These are phyloP conservation scores for Solanum pinnatisectum DNA, from an alignment of 257 asterid genomes.

Conservation along the genomic window DNA sequence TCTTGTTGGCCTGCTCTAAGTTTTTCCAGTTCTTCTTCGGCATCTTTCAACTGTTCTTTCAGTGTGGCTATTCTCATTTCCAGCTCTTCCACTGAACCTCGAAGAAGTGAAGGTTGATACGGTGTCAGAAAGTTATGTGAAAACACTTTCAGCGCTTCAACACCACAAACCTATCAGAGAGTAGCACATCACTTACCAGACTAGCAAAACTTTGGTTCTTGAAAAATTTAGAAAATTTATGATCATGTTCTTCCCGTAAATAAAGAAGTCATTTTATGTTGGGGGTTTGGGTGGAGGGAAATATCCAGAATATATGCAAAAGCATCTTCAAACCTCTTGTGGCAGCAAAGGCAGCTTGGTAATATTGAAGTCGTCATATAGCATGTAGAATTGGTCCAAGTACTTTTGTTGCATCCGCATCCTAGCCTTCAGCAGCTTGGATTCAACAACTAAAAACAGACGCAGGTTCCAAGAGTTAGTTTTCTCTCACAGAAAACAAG, in stretches of 20 bases:
- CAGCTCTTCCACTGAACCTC: constrained; percentile 61
- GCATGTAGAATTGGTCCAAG: constrained; percentile 85
- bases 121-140: constrained; percentile 55
- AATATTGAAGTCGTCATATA: constrained; percentile 85
- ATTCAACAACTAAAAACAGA: constrained; percentile 46
- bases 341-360: constrained; percentile 93
- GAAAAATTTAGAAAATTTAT: background rate
- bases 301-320: background rate
- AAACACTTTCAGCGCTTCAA: constrained; percentile 64
- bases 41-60: constrained; percentile 50
- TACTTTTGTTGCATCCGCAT: constrained; percentile 91
- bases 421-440: constrained; percentile 87
- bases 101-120: constrained; percentile 46
- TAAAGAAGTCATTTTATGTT: background rate
- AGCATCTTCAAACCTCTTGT: constrained; percentile 54
- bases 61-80: constrained; percentile 51
- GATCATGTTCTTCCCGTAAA: background rate
- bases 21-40: constrained; percentile 66
- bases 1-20: constrained; percentile 64
- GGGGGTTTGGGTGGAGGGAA: background rate
- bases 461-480: background rate
- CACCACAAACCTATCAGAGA: constrained; percentile 64
- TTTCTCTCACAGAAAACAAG: background rate
- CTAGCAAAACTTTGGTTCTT: background rate
- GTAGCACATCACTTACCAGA: background rate